Conservation (phyloP, 257 asterid species). For the Rauvolfia tetraphylla region DNA sequence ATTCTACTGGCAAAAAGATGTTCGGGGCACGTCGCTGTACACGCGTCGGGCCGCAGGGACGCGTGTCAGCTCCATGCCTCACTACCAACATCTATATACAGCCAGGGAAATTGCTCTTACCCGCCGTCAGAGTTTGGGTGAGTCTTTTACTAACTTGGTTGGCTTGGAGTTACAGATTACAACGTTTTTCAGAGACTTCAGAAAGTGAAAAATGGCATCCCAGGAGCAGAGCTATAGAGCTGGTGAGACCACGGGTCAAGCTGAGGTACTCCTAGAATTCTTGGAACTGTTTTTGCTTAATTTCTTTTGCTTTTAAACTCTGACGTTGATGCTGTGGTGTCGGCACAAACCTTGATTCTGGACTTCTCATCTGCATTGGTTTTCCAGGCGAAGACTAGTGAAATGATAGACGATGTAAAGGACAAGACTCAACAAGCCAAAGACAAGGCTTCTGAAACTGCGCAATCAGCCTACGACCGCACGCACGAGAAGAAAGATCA, state of each 20-base stretch:
- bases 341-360: neutral
- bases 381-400: constrained; percentile 64
- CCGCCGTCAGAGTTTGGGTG: neutral
- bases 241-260: constrained; percentile 82
- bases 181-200: too few species aligned
- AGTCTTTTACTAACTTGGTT: neutral
- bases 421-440: constrained; percentile 49
- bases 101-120: neutral
- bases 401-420: constrained; percentile 40
- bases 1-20: neutral
- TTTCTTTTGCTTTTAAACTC: too few species aligned
- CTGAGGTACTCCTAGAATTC: constrained; percentile 39
- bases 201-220: constrained; percentile 47
- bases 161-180: neutral
- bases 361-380: neutral
- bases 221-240: constrained; percentile 51
- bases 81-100: constrained; percentile 26
- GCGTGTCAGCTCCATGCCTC: constrained; percentile 36
- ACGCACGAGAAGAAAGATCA: constrained; percentile 22
- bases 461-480: constrained; percentile 12
- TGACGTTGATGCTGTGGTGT: neutral
- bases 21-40: constrained; percentile 37
- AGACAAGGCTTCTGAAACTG: constrained; percentile 31
- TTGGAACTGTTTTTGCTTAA: too few species aligned
- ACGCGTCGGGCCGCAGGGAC: constrained; percentile 53